Conservation (phyloP, 257 asterid genomes). For the Euphrasia confusa region DNA sequence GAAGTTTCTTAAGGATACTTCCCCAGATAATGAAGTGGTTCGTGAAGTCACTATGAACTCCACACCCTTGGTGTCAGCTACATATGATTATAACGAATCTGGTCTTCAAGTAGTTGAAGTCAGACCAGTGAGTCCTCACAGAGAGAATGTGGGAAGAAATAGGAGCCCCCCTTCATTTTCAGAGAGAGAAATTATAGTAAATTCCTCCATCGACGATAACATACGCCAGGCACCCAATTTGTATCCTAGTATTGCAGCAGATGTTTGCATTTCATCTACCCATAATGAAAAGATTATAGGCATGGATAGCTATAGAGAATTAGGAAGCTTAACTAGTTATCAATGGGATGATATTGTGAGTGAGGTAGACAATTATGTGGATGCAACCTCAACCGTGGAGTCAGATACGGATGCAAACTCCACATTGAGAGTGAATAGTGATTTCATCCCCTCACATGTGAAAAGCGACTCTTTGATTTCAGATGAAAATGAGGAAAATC, state of each 20-base stretch:
- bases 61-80: neutral
- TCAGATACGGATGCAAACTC: slow-evolving; percentile 69
- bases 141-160: slow-evolving; percentile 35
- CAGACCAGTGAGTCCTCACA: slow-evolving; percentile 40
- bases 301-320: slow-evolving; percentile 38
- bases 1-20: slow-evolving; percentile 48
- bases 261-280: slow-evolving; percentile 33
- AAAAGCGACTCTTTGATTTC: slow-evolving; percentile 31
- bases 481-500: slow-evolving; percentile 37
- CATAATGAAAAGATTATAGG: slow-evolving; percentile 42
- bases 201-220: too few species aligned
- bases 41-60: too few species aligned
- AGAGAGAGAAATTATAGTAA: slow-evolving; percentile 23
- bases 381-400: slow-evolving; percentile 74
- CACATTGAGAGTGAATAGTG: slow-evolving; percentile 47
- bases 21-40: slow-evolving; percentile 62
- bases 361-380: slow-evolving; percentile 72
- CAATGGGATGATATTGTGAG: slow-evolving; percentile 65
- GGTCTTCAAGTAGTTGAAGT: slow-evolving; percentile 36
- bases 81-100: slow-evolving; percentile 36
- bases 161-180: slow-evolving; percentile 36
- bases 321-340: slow-evolving; percentile 21
- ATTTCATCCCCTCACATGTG: slow-evolving; percentile 29
- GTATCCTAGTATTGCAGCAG: slow-evolving; percentile 31
- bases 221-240: slow-evolving; percentile 28